These are phyloP conservation scores for Insectozyma bohioensis DNA, from an alignment of 1,139 yeast genomes.

Conservation along the genomic window DNA sequence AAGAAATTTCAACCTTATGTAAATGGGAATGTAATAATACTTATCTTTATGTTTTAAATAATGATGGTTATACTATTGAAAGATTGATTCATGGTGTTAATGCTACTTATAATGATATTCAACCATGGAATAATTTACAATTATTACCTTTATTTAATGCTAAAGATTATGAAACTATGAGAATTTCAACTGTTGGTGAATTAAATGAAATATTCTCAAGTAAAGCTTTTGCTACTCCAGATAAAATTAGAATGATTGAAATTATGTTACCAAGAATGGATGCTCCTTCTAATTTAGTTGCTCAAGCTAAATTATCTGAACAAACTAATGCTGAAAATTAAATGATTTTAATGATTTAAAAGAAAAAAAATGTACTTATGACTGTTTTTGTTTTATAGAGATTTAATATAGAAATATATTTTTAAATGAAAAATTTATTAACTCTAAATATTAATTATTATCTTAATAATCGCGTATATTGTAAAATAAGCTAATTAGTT, in stretches of 20 bases:
- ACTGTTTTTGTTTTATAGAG: too few species aligned
- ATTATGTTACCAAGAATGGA: conserved; percentile 81
- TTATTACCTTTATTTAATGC: conserved; percentile 76
- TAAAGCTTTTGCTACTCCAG: conserved; percentile 55
- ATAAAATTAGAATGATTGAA: conserved; percentile 76
- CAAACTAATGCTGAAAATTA: conserved; percentile 49
- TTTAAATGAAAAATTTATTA: too few species aligned
- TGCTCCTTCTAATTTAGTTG: conserved; percentile 70
- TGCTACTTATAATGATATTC: conserved; percentile 78
- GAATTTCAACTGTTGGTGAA: conserved; percentile 67
- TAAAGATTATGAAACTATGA: conserved; percentile 53
- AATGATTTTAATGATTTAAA: too few species aligned
- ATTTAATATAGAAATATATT: too few species aligned
- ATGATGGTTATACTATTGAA: conserved; percentile 89
- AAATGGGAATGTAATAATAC: conserved; percentile 39
- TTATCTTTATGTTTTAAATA: conserved; percentile 78
- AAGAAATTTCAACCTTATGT: conserved; percentile 82
- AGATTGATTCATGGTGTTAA: conserved; percentile 81
- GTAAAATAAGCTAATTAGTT: too few species aligned
- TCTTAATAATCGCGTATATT: too few species aligned
- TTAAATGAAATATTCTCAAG: conserved; percentile 58
- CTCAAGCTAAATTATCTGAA: conserved; percentile 77
- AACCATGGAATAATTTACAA: conserved; percentile 76
- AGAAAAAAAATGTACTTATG: too few species aligned
- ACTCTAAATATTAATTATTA: too few species aligned